Conservation (phyloP, 2,329 filamentous ascomycete genomes). For the Fusarium compactum region DNA sequence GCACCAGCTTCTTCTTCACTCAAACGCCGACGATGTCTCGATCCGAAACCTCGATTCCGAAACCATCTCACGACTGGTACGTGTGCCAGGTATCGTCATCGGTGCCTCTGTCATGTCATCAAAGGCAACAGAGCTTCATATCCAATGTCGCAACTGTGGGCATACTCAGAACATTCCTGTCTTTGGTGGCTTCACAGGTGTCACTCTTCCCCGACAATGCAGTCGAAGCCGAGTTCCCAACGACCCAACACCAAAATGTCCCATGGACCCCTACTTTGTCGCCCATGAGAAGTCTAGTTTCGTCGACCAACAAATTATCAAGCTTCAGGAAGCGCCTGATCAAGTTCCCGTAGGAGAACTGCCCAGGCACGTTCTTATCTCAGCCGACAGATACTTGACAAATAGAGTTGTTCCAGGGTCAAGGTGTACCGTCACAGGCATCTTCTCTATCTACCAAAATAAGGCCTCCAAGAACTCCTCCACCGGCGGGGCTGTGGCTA, state of each 20-base stretch:
- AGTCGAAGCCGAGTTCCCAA: slow-evolving; percentile 71
- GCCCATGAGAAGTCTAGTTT: slow-evolving; percentile 94
- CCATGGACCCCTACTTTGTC: slow-evolving; percentile 95
- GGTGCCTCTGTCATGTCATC: slow-evolving; percentile 96
- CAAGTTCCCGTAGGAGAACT: slow-evolving; percentile 97
- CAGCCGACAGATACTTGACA: slow-evolving; percentile 94
- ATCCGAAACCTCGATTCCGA: slow-evolving; percentile 94
- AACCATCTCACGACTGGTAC: slow-evolving; percentile 92
- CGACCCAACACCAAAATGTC: slow-evolving; percentile 80
- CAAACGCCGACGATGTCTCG: slow-evolving; percentile 87
- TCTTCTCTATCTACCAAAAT: slow-evolving; percentile 97
- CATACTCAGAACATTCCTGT: slow-evolving; percentile 78
- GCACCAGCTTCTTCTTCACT: slow-evolving; percentile 95
- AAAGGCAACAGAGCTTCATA: slow-evolving; percentile 87
- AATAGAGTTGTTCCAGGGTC: slow-evolving; percentile 97
- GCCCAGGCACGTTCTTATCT: slow-evolving; percentile 93
- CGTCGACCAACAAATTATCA: slow-evolving; percentile 97
- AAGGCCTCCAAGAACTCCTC: slow-evolving; percentile 85
- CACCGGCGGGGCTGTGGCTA: slow-evolving; percentile 85
- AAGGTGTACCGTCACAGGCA: slow-evolving; percentile 93
- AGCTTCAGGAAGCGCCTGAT: slow-evolving; percentile 96
- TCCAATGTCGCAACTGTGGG: slow-evolving; percentile 90
- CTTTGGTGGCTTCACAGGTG: slow-evolving; percentile 86
- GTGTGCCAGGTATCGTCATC: slow-evolving; percentile 97
- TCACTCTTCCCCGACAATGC: slow-evolving; percentile 86